Conservation (phyloP, 2,329 filamentous ascomycete species). For the Aspergillus fijiensis region DNA sequence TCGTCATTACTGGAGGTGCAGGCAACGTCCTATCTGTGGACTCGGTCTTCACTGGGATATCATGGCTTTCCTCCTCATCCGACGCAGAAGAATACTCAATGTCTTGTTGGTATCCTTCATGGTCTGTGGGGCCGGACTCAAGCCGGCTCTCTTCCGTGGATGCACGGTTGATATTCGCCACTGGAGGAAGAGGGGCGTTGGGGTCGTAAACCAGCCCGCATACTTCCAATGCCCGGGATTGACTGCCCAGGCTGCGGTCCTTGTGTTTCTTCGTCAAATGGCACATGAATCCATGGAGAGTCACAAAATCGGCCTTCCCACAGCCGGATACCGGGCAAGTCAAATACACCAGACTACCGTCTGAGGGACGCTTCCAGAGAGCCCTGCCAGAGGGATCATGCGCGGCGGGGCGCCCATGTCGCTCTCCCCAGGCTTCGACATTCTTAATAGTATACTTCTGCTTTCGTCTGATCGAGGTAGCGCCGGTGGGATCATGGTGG, state of each 20-base stretch:
- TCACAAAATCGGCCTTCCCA: conserved; percentile 43
- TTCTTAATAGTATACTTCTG: conserved; percentile 46
- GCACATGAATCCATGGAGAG: conserved; percentile 45
- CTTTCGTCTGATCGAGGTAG: conserved; percentile 36
- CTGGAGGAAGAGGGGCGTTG: conserved; percentile 37
- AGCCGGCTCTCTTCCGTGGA: conserved; percentile 38
- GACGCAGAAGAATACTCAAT: conserved; percentile 33
- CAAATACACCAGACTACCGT: conserved; percentile 40
- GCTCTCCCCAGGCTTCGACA: conserved; percentile 43
- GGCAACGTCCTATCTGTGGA: conserved; percentile 24
- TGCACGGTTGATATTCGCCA: conserved; percentile 30
- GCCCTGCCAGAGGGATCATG: conserved; percentile 40
- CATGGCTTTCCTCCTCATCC: conserved; percentile 27
- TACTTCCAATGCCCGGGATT: conserved; percentile 41
- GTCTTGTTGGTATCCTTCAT: conserved; percentile 32
- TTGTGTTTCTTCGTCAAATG: conserved; percentile 45
- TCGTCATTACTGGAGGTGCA: conserved; percentile 12
- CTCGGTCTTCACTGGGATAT: conserved; percentile 32
- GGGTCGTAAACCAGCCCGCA: conserved; percentile 42
- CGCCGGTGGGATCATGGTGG: conserved; percentile 29
- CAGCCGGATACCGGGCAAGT: conserved; percentile 41
- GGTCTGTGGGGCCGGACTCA: conserved; percentile 30
- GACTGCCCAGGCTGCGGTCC: conserved; percentile 41
- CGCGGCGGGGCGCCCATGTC: conserved; percentile 42
- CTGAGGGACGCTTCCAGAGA: conserved; percentile 42